Evolutionary conservation across 2,329 filamentous ascomycete species (phyloP).

Genomic region (Colletotrichum godetiae): DNA sequence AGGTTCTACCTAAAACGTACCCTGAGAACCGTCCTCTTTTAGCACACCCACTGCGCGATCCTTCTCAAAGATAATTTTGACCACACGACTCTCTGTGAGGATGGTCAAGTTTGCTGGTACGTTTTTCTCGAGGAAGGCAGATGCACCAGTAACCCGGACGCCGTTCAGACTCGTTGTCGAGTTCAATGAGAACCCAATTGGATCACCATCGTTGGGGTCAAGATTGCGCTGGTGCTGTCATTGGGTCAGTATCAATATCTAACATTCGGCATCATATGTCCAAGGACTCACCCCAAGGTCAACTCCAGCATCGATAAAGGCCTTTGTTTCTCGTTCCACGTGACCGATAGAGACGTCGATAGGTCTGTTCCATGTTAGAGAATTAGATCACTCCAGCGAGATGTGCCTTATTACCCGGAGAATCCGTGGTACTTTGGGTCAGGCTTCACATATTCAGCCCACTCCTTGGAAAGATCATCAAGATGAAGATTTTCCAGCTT

Average conservation of each 20-base stretch:
- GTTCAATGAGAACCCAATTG: conserved; percentile 19
- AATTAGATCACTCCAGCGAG: background rate
- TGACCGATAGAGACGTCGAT: conserved; percentile 23
- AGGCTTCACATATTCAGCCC: conserved; percentile 23
- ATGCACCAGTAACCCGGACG: conserved; percentile 16
- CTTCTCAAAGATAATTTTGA: conserved; percentile 77
- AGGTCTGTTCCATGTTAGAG: background rate
- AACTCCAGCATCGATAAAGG: conserved; percentile 21
- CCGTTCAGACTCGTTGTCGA: conserved; percentile 3
- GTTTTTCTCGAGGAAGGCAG: conserved; percentile 7
- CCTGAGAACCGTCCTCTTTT: conserved; percentile 8
- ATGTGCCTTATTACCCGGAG: background rate
- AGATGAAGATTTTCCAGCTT: conserved; percentile 22
- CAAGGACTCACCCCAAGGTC: conserved; percentile 2
- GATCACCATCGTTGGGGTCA: conserved; percentile 20
- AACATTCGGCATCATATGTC: accelerated
- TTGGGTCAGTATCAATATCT: background rate
- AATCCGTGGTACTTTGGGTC: conserved; percentile 9
- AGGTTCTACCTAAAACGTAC: background rate
- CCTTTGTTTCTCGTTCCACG: conserved; percentile 18
- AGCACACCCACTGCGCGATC: conserved; percentile 71
- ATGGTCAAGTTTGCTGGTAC: conserved; percentile 77
- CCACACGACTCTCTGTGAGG: conserved; percentile 88
- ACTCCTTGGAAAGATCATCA: conserved; percentile 1
- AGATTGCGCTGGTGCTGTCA: conserved; percentile 14